Base-by-base conservation (phyloP, 257 asterid species). In the Avicennia marina region DNA sequence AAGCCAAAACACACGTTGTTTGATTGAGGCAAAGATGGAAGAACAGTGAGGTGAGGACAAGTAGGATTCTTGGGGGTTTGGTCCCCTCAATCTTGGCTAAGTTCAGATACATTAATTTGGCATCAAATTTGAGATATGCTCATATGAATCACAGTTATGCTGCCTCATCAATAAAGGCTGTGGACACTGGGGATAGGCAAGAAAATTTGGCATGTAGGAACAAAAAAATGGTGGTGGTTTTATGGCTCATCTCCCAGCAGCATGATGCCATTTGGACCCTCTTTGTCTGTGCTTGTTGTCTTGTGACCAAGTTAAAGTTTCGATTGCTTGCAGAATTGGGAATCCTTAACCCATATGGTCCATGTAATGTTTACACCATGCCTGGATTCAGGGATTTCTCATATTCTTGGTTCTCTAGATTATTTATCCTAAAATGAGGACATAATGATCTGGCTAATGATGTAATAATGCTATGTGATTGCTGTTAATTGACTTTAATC, bases 71-170 rank as follows among this genome's bases (percentile, higher is more conserved):
- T 66, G 4, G 32, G 40, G 67, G 43, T 53, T 34, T 64, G 89
- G 88, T 78, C 86, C 89, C 82, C 86, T 65, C 78, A 66, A 71
- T 61, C 69, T 60, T 70, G 58, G 42, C 72, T 59, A 64, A 48
- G 10, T 67, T 29, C 22, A 55, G 53, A 38, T 63, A 65, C 31
- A 48, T 45, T 31, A n/a, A n/a, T n/a, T n/a, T n/a, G n/a, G n/a
- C n/a, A n/a, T n/a, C n/a, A n/a, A n/a, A n/a, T n/a, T n/a, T n/a
- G n/a, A n/a, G n/a, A n/a, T n/a, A n/a, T n/a, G n/a, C n/a, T n/a
- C n/a, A n/a, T n/a, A n/a, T 44, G 40, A 68, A 57, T 58, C 41
- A 52, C 29, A 58, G 51, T 68, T 63, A 67, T 75, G 70, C 36
- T 75, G 69, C 53, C 50, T 60, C 67, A 62, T 53, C 56, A 53